A percentile compares a stretch with the other conserved stretches of the same genome.
Evolutionary conservation across 257 asterid species (phyloP).

Genomic region (Eucommia ulmoides): DNA sequence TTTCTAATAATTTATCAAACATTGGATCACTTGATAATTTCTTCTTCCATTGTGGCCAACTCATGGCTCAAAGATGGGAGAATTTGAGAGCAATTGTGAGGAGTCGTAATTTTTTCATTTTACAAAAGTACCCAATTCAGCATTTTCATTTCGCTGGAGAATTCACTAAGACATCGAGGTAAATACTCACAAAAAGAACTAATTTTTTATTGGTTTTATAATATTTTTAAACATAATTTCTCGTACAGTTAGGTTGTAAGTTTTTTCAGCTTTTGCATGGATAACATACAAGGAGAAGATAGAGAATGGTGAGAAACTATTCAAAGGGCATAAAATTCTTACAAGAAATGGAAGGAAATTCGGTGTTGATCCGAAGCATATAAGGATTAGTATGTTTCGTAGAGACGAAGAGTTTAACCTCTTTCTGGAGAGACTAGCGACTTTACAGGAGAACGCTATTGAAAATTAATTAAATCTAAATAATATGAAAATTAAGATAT

Average conservation of each 20-base stretch:
- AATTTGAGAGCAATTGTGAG: slow-evolving; percentile 26
- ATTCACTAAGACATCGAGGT: slow-evolving; percentile 50
- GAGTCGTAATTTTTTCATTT: slow-evolving; percentile 15
- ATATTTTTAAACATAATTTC: background rate
- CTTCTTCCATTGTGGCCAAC: slow-evolving; percentile 29
- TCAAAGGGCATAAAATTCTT: slow-evolving; percentile 37
- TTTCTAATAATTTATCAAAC: slow-evolving; percentile 43
- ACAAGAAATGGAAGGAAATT: slow-evolving; percentile 56
- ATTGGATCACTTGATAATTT: slow-evolving; percentile 27
- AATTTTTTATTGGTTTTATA: no score
- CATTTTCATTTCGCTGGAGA: slow-evolving; percentile 38
- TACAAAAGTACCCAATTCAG: slow-evolving; percentile 34
- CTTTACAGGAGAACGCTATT: slow-evolving; percentile 15
- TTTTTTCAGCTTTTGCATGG: slow-evolving; percentile 76
- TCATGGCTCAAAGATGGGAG: slow-evolving; percentile 56
- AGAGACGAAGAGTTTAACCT: slow-evolving; percentile 33
- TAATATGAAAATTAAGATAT: no score
- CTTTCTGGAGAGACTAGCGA: slow-evolving; percentile 45
- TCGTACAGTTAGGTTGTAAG: no score
- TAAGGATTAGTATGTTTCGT: slow-evolving; percentile 46
- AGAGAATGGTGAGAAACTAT: slow-evolving; percentile 37
- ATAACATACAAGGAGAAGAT: slow-evolving; percentile 36
- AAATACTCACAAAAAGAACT: slow-evolving; percentile 7
- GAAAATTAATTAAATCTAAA: no score
- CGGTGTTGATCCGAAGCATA: slow-evolving; percentile 38